Base-by-base conservation (phyloP, 257 asterid genomes). In the Nicotiana tomentosiformis region DNA sequence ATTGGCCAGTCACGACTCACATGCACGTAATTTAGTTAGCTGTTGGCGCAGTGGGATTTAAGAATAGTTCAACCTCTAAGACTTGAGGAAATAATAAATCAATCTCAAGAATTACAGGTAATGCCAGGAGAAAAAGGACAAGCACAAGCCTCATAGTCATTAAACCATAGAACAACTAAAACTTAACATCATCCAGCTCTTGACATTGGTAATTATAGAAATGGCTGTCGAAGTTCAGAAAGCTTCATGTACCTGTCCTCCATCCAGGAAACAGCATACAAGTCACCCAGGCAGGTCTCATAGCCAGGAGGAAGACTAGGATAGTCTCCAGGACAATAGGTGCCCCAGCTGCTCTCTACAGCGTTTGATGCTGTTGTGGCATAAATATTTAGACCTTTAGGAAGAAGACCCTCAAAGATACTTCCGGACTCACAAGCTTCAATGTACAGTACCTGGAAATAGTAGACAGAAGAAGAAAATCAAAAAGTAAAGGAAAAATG, bases 341-440 rank as follows among this genome's bases (percentile, higher is more conserved):
- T 96, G 80, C 94, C 99, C 95, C 95, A 96, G 85, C 99, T 96
- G 85, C 95, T 93, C 91, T 96, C 99, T 20, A 85, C 92, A 5
- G 99, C 95, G 81, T 94, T 92, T 81, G 99, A 93, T 49, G 99
- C 99, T 61, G 99, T 96, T 46, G 98, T 94, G 37, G 95, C 98
- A 82, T 96, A 96, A 78, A 96, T 92, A 84, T 96, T 93, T 83
- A 94, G 82, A 86, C 90, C 96, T 78, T 90, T 85, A 23, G 98
- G 94, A 81, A 96, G 93, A 79, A 96, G 95, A 83, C 98, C 99
- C 83, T 96, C 99, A 82, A 96, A 96, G 80, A 96, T 93, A 83
- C 98, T 96, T 86, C 99, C 99, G 20, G 98, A 18, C 87, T 96
- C 99, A 72, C 99, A 96, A 82, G 99, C 97, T 90, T 96, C 99